A percentile compares a stretch with the other conserved stretches of the same genome.
Evolutionary conservation across 2,329 filamentous ascomycete species (phyloP).

Genomic region (Microcyclosporella mali): DNA sequence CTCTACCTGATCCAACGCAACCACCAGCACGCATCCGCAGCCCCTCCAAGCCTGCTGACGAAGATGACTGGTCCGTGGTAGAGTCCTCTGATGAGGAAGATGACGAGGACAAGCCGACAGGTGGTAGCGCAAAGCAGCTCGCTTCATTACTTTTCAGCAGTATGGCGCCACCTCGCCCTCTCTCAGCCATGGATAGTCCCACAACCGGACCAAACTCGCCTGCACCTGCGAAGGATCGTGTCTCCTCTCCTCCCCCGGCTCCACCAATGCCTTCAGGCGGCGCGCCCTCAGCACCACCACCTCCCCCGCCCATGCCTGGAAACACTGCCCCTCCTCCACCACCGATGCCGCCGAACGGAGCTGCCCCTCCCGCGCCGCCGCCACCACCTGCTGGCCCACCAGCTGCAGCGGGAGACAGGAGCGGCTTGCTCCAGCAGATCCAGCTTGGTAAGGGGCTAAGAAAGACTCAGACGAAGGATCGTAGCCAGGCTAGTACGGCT

Average conservation of each 20-base stretch:
- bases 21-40: constrained; percentile 46
- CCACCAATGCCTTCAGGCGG: constrained; percentile 45
- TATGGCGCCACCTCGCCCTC: constrained; percentile 85
- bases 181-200: constrained; percentile 69
- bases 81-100: constrained; percentile 69
- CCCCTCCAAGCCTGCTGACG: constrained; percentile 45
- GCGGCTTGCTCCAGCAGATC: constrained; percentile 73
- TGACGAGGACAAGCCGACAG: constrained; percentile 65
- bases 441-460: constrained; percentile 69
- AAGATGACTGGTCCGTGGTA: constrained; percentile 75
- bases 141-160: constrained; percentile 94
- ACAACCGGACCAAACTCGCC: constrained; percentile 34
- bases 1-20: constrained; percentile 45
- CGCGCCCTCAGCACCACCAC: constrained; percentile 38
- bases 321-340: constrained; percentile 44
- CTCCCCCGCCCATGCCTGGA: constrained; percentile 35
- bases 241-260: constrained; percentile 41
- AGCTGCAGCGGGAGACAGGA: constrained; percentile 33
- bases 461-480: constrained; percentile 87
- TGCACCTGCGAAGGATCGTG: constrained; percentile 26
- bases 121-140: constrained; percentile 80
- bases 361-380: constrained; percentile 50
- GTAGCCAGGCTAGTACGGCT: constrained; percentile 63
- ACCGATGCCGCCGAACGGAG: constrained; percentile 30
- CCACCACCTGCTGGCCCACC: constrained; percentile 33